Evolutionary conservation across 306 rosid genomes (phyloP).

Genomic region (Urtica urens): DNA sequence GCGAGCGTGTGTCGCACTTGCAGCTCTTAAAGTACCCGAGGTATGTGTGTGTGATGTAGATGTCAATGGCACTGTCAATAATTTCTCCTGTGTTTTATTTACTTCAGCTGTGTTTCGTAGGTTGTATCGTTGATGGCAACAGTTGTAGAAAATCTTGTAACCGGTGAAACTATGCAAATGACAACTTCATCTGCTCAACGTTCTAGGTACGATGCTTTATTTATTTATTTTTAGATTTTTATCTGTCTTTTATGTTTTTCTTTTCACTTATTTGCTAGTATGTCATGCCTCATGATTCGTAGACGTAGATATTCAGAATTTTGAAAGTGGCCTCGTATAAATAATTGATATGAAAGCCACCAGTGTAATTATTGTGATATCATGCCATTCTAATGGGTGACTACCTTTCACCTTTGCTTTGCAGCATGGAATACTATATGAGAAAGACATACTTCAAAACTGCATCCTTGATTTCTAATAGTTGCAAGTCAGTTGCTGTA

Average conservation of each 20-base stretch:
- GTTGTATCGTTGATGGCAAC: conserved; percentile 73
- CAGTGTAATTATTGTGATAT: too few species aligned
- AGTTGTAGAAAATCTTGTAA: conserved; percentile 84
- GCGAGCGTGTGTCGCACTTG: conserved; percentile 94
- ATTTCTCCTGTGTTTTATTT: conserved; percentile 10
- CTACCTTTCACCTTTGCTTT: conserved; percentile 3
- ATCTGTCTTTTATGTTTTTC: background rate
- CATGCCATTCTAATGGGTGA: too few species aligned
- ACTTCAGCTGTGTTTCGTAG: conserved; percentile 28
- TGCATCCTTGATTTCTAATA: conserved; percentile 85
- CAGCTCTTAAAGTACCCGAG: conserved; percentile 83
- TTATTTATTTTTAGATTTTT: conserved; percentile 1
- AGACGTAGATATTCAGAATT: too few species aligned
- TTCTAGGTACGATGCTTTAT: conserved; percentile 55
- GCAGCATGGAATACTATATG: conserved; percentile 95
- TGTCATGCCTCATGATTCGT: too few species aligned
- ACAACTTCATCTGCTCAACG: conserved; percentile 64
- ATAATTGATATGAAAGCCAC: background rate
- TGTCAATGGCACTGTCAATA: background rate
- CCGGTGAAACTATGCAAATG: conserved; percentile 99
- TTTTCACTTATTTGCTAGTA: background rate
- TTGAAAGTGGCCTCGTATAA: too few species aligned
- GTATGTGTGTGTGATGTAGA: conserved; percentile 22
- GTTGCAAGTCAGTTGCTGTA: conserved; percentile 94
- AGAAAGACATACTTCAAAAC: conserved; percentile 89